Conservation (phyloP, 768 basidiomycete genomes). For the Psilocybe azurescens region DNA sequence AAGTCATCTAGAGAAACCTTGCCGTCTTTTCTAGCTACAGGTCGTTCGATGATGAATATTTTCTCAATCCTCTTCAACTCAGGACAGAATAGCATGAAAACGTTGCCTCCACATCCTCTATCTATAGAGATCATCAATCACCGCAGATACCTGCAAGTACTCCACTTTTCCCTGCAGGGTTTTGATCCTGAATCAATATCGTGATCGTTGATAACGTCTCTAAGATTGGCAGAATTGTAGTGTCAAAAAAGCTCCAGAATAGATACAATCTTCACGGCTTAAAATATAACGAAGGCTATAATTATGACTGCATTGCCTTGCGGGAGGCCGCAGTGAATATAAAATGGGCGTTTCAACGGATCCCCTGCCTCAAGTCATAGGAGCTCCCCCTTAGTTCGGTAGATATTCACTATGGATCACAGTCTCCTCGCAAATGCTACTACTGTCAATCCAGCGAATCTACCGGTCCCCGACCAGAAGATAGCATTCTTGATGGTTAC, state of each 20-base stretch:
- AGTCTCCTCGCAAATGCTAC: neutral
- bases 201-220: neutral
- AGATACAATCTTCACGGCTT: too few relatives aligned
- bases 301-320: neutral
- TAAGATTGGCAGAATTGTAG: neutral
- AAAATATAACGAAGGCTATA: neutral
- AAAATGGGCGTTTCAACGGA: neutral
- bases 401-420: neutral
- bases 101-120: too few relatives aligned
- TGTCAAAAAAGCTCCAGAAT: neutral
- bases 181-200: neutral
- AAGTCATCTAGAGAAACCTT: too few relatives aligned
- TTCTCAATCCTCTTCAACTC: too few relatives aligned
- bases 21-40: too few relatives aligned
- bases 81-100: too few relatives aligned
- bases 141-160: neutral
- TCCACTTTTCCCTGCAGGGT: neutral
- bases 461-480: conserved; percentile 13
- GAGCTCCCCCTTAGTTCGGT: neutral
- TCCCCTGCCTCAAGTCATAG: neutral
- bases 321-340: neutral
- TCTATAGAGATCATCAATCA: too few relatives aligned
- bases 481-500: conserved; percentile 19
- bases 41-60: too few relatives aligned
- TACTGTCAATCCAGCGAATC: neutral